These are phyloP conservation scores for Oropetium thomaeum DNA, from an alignment of 176 grass and related monocot genomes.

Conservation along the genomic window DNA sequence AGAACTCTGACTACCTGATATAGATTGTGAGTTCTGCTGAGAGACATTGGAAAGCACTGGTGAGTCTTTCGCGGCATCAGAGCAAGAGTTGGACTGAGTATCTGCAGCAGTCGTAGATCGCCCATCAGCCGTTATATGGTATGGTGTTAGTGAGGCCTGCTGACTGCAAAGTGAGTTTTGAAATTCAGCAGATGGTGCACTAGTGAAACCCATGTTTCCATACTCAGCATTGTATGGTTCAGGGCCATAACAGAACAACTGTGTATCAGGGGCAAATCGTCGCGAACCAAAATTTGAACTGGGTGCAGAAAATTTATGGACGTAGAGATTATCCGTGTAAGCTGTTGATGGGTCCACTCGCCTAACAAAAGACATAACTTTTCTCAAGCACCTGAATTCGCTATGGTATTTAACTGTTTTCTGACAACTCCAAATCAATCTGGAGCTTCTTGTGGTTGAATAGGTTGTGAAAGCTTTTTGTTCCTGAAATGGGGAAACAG, in stretches of 20 bases:
- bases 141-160: slow-evolving; percentile 53
- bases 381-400: slow-evolving; percentile 1
- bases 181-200: slow-evolving; percentile 43
- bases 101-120: slow-evolving; percentile 38
- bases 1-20: slow-evolving; percentile 66
- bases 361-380: slow-evolving; percentile 51
- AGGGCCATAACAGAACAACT: slow-evolving; percentile 54
- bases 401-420: slow-evolving; percentile 10
- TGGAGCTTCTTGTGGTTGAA: slow-evolving; percentile 14
- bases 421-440: background rate
- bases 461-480: background rate
- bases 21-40: slow-evolving; percentile 59
- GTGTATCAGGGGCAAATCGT: slow-evolving; percentile 47
- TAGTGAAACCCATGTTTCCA: slow-evolving; percentile 42
- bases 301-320: slow-evolving; percentile 40
- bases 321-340: slow-evolving; percentile 43
- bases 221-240: slow-evolving; percentile 57
- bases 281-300: slow-evolving; percentile 51
- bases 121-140: slow-evolving; percentile 44
- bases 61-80: slow-evolving; percentile 47
- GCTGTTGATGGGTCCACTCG: slow-evolving; percentile 24
- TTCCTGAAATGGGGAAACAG: slow-evolving; percentile 16
- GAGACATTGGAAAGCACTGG: slow-evolving; percentile 66
- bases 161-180: slow-evolving; percentile 51
- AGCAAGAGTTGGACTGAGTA: slow-evolving; percentile 52